These are phyloP conservation scores for Picea sitchensis DNA, from an alignment of 75 land plant genomes.

Conservation along the genomic window DNA sequence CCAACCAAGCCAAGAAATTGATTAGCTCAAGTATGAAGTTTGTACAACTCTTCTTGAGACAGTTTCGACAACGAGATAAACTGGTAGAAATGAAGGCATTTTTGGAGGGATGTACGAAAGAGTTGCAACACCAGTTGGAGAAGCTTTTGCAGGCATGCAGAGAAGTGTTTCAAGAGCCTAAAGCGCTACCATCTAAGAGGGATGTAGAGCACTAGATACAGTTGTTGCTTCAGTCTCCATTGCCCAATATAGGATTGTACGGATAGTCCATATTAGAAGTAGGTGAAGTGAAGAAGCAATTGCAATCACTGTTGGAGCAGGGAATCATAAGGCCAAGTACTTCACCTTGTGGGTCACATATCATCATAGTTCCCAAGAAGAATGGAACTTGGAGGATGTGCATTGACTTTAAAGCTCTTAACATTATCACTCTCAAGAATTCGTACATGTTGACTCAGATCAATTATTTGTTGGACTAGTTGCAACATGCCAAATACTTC, in stretches of 20 bases:
- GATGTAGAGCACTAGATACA: neutral
- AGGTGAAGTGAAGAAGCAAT: neutral
- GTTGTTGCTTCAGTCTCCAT: neutral
- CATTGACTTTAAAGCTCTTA: too few species aligned
- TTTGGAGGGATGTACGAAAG: neutral
- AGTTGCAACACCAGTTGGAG: neutral
- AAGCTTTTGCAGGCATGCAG: neutral
- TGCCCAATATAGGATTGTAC: neutral
- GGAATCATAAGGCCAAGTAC: neutral
- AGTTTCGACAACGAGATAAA: too few species aligned
- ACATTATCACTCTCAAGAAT: neutral
- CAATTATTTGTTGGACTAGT: neutral
- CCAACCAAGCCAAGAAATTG: neutral
- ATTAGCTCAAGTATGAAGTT: neutral
- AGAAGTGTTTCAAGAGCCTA: neutral
- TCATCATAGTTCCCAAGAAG: neutral
- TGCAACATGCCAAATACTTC: neutral
- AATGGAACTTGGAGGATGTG: neutral
- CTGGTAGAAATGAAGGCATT: too few species aligned
- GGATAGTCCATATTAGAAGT: neutral
- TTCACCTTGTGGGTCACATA: neutral
- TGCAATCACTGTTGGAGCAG: neutral
- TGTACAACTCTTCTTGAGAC: neutral
- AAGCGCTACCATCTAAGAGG: neutral
- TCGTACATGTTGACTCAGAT: neutral